Evolutionary conservation across 345 rosid species (phyloP).

Genomic region (Camelina hispida): DNA sequence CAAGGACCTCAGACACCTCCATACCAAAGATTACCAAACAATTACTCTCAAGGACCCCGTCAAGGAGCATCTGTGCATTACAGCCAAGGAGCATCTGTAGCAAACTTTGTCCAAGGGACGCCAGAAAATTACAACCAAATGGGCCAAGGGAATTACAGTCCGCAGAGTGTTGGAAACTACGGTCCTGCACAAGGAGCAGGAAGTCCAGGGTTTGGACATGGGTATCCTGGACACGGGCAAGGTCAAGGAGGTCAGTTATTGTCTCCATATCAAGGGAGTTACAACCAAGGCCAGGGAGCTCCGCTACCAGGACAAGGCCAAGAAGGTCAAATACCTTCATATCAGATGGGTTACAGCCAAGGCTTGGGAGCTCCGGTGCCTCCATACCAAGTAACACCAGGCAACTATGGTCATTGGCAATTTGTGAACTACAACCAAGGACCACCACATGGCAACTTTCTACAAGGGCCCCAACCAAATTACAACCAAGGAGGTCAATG

Average conservation of each 20-base stretch:
- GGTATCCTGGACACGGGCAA: conserved; percentile 30
- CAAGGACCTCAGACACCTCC: conserved; percentile 50
- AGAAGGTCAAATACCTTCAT: conserved; percentile 46
- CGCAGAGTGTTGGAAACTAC: conserved; percentile 24
- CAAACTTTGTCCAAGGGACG: conserved; percentile 14
- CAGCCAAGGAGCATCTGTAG: conserved; percentile 38
- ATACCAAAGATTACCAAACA: conserved; percentile 45
- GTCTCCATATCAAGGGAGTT: conserved; percentile 44
- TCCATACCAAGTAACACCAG: conserved; percentile 44
- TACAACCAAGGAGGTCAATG: conserved; percentile 47
- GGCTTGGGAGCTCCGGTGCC: conserved; percentile 49
- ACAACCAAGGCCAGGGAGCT: conserved; percentile 34
- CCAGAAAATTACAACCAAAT: conserved; percentile 50
- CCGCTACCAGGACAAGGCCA: conserved; percentile 32
- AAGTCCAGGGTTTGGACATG: conserved; percentile 27
- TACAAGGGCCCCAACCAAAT: conserved; percentile 42
- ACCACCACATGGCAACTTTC: conserved; percentile 34
- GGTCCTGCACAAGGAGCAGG: conserved; percentile 24
- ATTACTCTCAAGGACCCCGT: conserved; percentile 27
- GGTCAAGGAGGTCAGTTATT: conserved; percentile 30
- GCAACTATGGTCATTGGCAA: conserved; percentile 46
- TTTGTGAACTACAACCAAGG: conserved; percentile 47
- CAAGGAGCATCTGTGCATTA: conserved; percentile 40
- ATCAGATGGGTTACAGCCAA: conserved; percentile 53
- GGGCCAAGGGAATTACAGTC: conserved; percentile 41